Base-by-base conservation (phyloP, 805 yeast species). In the Suhomyces kilbournensis region DNA sequence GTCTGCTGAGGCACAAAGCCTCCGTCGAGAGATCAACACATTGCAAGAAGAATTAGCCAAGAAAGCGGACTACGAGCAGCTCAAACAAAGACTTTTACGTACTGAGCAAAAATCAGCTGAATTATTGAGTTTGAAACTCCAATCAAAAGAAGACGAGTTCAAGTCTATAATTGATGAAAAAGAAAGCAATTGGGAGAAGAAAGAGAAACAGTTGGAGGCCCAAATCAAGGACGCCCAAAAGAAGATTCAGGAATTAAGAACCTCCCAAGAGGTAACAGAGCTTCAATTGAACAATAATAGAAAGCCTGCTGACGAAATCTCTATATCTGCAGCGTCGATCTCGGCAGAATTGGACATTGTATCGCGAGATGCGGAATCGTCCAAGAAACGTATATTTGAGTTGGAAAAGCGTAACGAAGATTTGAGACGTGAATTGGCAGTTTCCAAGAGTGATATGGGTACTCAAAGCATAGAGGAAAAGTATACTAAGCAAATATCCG, bases 361-460 rank as follows among this genome's bases (percentile, higher is more conserved):
- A n/a, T 78, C 85, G 1, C 79, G 89, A 53, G 97, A 92, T 60
- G 79, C 87, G 4, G 94, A 88, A 61, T 68, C 82, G 25, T 80
- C 88, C 44, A 88, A 88, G 59, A 71, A 81, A 49, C 78, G 94
- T 52, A 79, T 84, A 1, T 65, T 82, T 47, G 90, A 86, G 60
- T 77, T 91, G 50, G 96, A 90, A 65, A 80, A 80, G 55, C 77
- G 96, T 53, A 92, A 90, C 61, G 88, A 88, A 61, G 85, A 85
- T 48, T 73, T 91, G 50, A 80, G 90, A 53, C 75, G 83, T 15
- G 87, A 87, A 51, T 66, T 91, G 49, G 80, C 86, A 42, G 68
- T 74, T 44, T 76, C 82, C 2, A 80, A 80, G 38, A 76, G 79
- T 50, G 76, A 81, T 68, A 57, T 74, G 61, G 62, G 79, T 71